phyloP scores from a whole-genome alignment of 2,329 filamentous ascomycete genomes.

The Xylaria sp. region DNA sequence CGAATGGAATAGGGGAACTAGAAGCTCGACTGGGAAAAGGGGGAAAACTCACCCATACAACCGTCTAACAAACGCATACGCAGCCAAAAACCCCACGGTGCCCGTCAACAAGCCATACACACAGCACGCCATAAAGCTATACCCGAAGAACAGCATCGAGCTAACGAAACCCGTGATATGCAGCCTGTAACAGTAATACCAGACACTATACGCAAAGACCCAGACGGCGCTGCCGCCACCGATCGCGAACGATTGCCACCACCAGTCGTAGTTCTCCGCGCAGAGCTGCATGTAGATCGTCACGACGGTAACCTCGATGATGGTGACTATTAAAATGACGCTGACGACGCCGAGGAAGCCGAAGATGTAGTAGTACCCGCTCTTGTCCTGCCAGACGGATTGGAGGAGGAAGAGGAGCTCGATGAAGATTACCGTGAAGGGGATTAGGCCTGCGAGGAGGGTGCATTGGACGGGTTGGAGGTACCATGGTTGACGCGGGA shows the following conservation, averaged over 20 bases:
- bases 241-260: constrained; percentile 82
- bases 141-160: constrained; percentile 76
- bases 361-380: constrained; percentile 87
- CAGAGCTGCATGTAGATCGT: constrained; percentile 78
- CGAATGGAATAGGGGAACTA: too few relatives aligned
- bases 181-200: constrained; percentile 77
- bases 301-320: constrained; percentile 79
- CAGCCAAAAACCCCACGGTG: constrained; percentile 77
- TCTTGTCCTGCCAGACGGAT: constrained; percentile 85
- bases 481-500: constrained; percentile 74
- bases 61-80: constrained; percentile 75
- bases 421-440: constrained; percentile 84
- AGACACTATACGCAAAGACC: constrained; percentile 77
- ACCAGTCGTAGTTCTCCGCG: constrained; percentile 84
- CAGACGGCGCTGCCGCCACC: constrained; percentile 72
- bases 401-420: constrained; percentile 84
- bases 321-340: constrained; percentile 65
- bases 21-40: background rate
- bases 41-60: constrained; percentile 64
- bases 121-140: constrained; percentile 74
- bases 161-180: constrained; percentile 77
- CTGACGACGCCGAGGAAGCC: constrained; percentile 75
- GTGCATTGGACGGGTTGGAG: constrained; percentile 56
- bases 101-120: constrained; percentile 78
- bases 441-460: constrained; percentile 69